Conservation (phyloP, 202 grass and related monocot species). For the Zoysia matrella region DNA sequence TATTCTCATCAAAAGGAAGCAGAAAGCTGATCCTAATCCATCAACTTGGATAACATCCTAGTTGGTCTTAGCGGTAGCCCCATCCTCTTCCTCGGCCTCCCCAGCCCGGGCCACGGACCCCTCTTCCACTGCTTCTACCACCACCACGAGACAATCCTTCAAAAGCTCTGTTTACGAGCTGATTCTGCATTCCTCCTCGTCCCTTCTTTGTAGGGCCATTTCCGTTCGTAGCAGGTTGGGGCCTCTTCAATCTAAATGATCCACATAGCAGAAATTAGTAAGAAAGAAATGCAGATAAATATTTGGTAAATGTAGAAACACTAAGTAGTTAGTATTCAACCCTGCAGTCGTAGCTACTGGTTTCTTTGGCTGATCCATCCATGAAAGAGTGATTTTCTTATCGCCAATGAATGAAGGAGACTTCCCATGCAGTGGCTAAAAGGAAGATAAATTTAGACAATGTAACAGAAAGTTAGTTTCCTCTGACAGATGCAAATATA, state of each 20-base stretch:
- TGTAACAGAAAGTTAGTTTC: conserved; percentile 6
- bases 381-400: conserved; percentile 83
- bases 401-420: conserved; percentile 91
- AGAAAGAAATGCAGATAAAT: conserved; percentile 2
- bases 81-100: conserved; percentile 75
- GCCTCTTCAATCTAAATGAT: conserved; percentile 74
- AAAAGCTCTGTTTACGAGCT: conserved; percentile 94
- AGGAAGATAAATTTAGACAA: conserved; percentile 33
- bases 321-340: conserved; percentile 35
- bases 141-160: conserved; percentile 81
- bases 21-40: conserved; percentile 33
- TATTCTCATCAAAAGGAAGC: conserved; percentile 24
- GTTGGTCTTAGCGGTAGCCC: conserved; percentile 60
- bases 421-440: conserved; percentile 86
- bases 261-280: conserved; percentile 19
- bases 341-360: conserved; percentile 58
- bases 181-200: conserved; percentile 64
- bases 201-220: conserved; percentile 65
- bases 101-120: conserved; percentile 54
- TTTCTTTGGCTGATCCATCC: conserved; percentile 80
- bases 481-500: conserved; percentile 3
- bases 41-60: conserved; percentile 12
- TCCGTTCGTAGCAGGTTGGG: conserved; percentile 57
- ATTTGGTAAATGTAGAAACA: neutral
- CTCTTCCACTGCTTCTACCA: conserved; percentile 70